Percentiles rank a stretch among this genome's conserved stretches.
Evolutionary conservation across 805 yeast species (phyloP).

Genomic region (Limtongia smithiae): DNA sequence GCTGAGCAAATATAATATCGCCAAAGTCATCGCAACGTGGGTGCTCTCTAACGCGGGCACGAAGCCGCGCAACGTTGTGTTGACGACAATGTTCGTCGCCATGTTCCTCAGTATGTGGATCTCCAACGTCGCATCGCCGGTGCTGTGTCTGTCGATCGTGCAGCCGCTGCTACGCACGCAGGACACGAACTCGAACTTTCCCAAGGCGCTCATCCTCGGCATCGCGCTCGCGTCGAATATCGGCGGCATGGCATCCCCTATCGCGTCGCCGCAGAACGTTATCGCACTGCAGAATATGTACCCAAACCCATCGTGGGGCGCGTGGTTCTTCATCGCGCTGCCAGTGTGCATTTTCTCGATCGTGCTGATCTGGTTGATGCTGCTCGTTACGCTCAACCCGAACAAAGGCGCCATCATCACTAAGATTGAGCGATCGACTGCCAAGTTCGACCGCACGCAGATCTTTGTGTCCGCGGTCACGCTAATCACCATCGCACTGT

Average conservation of each 20-base stretch:
- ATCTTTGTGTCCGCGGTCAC: conserved; percentile 71
- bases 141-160: conserved; percentile 81
- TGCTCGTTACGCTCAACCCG: conserved; percentile 59
- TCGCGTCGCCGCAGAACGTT: conserved; percentile 94
- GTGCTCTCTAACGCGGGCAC: conserved; percentile 82
- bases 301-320: conserved; percentile 82
- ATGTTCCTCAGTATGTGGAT: conserved; percentile 91
- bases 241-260: conserved; percentile 97
- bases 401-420: conserved; percentile 50
- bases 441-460: conserved; percentile 67
- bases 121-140: conserved; percentile 96
- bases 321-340: conserved; percentile 85
- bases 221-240: conserved; percentile 89
- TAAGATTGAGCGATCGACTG: conserved; percentile 58
- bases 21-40: conserved; percentile 77
- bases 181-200: conserved; percentile 72
- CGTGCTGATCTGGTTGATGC: conserved; percentile 66
- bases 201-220: conserved; percentile 81
- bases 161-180: conserved; percentile 84
- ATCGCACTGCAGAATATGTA: conserved; percentile 84
- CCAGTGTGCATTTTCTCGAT: conserved; percentile 71
- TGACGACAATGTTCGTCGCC: conserved; percentile 83
- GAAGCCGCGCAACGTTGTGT: conserved; percentile 68
- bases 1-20: conserved; percentile 82
- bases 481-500: conserved; percentile 66